A percentile compares a stretch with the other conserved stretches of the same genome.
Conservation (phyloP, 805 yeast genomes). For the Ogataea nakhonphanomensis region DNA sequence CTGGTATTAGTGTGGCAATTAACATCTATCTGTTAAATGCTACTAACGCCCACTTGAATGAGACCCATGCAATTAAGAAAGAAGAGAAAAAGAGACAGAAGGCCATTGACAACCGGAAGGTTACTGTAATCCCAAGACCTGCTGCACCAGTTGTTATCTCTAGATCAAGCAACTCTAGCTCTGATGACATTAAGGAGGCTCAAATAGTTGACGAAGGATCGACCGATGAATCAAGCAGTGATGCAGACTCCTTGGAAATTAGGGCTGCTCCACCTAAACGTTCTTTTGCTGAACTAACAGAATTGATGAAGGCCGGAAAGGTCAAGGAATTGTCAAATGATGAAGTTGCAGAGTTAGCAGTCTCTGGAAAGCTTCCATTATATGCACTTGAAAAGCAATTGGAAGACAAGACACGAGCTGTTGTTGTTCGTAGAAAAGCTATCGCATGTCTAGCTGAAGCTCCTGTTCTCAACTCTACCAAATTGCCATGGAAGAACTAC, state of each 20-base stretch:
- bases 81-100: constrained; percentile 16
- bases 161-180: constrained; percentile 15
- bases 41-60: constrained; percentile 58
- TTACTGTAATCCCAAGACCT: constrained; percentile 7
- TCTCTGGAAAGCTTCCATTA: constrained; percentile 77
- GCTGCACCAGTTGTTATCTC: constrained; percentile 14
- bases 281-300: constrained; percentile 62
- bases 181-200: constrained; percentile 34
- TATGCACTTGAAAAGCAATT: constrained; percentile 94
- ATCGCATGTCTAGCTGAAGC: constrained; percentile 80
- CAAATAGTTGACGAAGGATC: constrained; percentile 31
- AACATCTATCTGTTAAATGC: constrained; percentile 85
- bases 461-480: constrained; percentile 66
- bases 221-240: constrained; percentile 30
- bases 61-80: constrained; percentile 4
- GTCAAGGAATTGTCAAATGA: constrained; percentile 62
- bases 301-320: constrained; percentile 65
- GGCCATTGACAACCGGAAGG: constrained; percentile 11
- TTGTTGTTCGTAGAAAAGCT: constrained; percentile 87
- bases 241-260: constrained; percentile 27
- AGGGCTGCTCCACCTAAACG: constrained; percentile 25
- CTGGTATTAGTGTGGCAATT: constrained; percentile 71
- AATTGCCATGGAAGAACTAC: constrained; percentile 76
- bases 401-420: constrained; percentile 88
- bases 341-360: constrained; percentile 70